Percentiles rank a stretch among this genome's conserved stretches.
Evolutionary conservation across 1,139 yeast species (phyloP).

Genomic region (Pichia sp.): DNA sequence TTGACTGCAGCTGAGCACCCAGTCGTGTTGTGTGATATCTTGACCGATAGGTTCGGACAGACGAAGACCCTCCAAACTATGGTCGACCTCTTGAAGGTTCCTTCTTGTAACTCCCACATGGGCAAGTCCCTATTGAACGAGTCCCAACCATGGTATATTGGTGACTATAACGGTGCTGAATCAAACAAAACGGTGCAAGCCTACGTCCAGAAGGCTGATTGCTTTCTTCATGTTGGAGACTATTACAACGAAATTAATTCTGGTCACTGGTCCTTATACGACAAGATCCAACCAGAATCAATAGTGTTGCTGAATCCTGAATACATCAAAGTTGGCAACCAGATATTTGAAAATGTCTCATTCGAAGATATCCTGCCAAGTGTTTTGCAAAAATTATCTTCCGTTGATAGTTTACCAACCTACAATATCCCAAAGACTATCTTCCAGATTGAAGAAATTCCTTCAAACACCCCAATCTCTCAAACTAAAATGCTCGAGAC

Average conservation of each 20-base stretch:
- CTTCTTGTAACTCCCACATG: slow-evolving; percentile 43
- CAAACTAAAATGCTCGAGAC: slow-evolving; percentile 33
- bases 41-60: slow-evolving; percentile 53
- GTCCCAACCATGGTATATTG: slow-evolving; percentile 51
- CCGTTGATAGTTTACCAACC: slow-evolving; percentile 33
- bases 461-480: slow-evolving; percentile 33
- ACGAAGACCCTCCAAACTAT: slow-evolving; percentile 42
- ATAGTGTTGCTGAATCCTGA: slow-evolving; percentile 40
- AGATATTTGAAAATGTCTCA: slow-evolving; percentile 37
- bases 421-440: slow-evolving; percentile 19
- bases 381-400: slow-evolving; percentile 36
- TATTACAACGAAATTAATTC: slow-evolving; percentile 53
- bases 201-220: slow-evolving; percentile 41
- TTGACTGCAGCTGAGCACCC: slow-evolving; percentile 55
- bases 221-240: slow-evolving; percentile 49
- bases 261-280: slow-evolving; percentile 38
- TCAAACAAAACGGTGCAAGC: slow-evolving; percentile 42
- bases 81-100: slow-evolving; percentile 42
- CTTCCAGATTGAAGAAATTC: slow-evolving; percentile 22
- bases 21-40: slow-evolving; percentile 62
- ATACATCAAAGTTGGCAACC: slow-evolving; percentile 43
- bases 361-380: slow-evolving; percentile 44
- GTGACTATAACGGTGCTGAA: slow-evolving; percentile 56
- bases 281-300: slow-evolving; percentile 32
- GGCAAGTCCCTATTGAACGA: slow-evolving; percentile 65